Evolutionary conservation across 345 rosid species (phyloP), one percentile per base, ranked within the genome.

Genomic region (Aethionema arabicum): DNA sequence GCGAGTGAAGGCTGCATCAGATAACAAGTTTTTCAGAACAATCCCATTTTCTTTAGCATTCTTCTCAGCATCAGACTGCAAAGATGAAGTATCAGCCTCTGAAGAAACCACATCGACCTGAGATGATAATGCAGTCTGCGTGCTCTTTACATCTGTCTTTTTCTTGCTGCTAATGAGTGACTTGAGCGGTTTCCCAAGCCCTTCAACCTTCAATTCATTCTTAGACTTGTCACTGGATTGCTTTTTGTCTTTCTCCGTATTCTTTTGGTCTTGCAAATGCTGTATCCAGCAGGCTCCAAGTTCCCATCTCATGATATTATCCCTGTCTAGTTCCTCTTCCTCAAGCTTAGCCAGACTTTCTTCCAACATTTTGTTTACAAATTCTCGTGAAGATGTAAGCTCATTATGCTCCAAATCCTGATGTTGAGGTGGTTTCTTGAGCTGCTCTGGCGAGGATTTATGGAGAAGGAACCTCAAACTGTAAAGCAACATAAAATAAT

Each of bases 201-300:
- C 99, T 83, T 88, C 96, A 50, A 93, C 90, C 83, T 90, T 87
- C 87, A 87, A 76, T 76, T 90, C 97, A 59, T 69, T 81, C 79
- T 83, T 85, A 65, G 78, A 64, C 80, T 85, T 93, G 71, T 87
- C 91, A 65, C 32, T 54, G 37, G 77, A 70, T 51, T 73, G 59
- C 56, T 93, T 93, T 78, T 87, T 90, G 59, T 90, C 95, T 47
- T 93, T 90, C 54, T 87, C 96, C 14, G 87, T 65, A 76, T 76
- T 90, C 50, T 83, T 93, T 75, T 83, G 90, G 70, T 93, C 99
- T 78, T 87, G 99, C 73, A 93, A 78, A 81, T 90, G 95, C 40
- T 87, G 99, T 74, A 93, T 79, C 99, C 99, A 93, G 73, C 99
- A 90, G 69, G 99, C 96, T 68, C 99, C 97, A 55, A 93, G 96